Conservation (phyloP, 768 basidiomycete genomes). For the Agrocybe pediades region DNA sequence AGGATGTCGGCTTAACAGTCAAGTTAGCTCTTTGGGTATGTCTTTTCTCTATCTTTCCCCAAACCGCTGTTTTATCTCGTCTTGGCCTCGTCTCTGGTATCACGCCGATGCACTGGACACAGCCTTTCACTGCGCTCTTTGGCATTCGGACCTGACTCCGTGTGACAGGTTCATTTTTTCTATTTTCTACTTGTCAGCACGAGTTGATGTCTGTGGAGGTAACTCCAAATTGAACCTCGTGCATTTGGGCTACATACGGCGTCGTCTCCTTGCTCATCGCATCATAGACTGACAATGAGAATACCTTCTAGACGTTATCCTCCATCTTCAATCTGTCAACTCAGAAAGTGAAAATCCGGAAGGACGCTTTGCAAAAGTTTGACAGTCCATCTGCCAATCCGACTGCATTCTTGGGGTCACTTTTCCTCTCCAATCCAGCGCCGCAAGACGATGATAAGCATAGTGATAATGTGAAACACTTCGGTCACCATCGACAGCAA, state of each 20-base stretch:
- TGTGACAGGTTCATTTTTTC: neutral
- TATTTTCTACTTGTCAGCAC: slow-evolving; percentile 8
- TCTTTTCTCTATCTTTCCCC: slow-evolving; percentile 11
- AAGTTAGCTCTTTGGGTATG: slow-evolving; percentile 62
- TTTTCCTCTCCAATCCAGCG: slow-evolving; percentile 27
- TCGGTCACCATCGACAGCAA: slow-evolving; percentile 13
- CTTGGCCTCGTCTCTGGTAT: neutral
- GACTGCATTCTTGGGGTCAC: slow-evolving; percentile 24
- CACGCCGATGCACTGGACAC: neutral
- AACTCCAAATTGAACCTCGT: neutral
- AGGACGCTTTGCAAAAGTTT: slow-evolving; percentile 8
- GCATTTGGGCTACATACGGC: neutral
- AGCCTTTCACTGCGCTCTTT: neutral
- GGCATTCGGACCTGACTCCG: neutral
- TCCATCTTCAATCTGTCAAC: slow-evolving; percentile 60
- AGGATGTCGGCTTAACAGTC: slow-evolving; percentile 61
- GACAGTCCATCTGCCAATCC: slow-evolving; percentile 10
- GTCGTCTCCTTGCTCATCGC: slow-evolving; percentile 19
- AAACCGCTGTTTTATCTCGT: slow-evolving; percentile 9
- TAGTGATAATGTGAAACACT: slow-evolving; percentile 16
- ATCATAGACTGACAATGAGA: slow-evolving; percentile 20
- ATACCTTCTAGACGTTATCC: slow-evolving; percentile 51
- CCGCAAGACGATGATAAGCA: slow-evolving; percentile 22
- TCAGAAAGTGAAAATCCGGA: slow-evolving; percentile 54
- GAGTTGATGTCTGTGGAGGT: slow-evolving; percentile 11